These are phyloP conservation scores for Dioscorea alata DNA, from an alignment of 106 monocot species.

Conservation along the genomic window DNA sequence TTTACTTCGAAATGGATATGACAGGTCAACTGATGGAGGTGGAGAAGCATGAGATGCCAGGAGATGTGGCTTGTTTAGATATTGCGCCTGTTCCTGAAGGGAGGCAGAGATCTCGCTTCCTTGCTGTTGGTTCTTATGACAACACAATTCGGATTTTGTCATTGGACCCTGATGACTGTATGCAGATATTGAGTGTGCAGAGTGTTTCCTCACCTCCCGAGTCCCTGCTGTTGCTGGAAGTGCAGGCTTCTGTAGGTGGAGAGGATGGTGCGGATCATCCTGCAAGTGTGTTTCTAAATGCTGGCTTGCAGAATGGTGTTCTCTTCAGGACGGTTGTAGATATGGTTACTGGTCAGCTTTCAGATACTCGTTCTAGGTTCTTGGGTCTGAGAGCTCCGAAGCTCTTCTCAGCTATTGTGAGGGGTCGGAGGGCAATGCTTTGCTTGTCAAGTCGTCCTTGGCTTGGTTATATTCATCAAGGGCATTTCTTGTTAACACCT, in stretches of 20 bases:
- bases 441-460: conserved; percentile 96
- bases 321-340: conserved; percentile 94
- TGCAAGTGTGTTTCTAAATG: conserved; percentile 93
- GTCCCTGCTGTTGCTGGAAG: conserved; percentile 91
- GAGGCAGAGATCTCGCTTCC: conserved; percentile 88
- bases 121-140: conserved; percentile 97
- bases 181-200: conserved; percentile 95
- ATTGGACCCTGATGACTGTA: conserved; percentile 95
- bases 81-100: conserved; percentile 98
- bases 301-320: conserved; percentile 95
- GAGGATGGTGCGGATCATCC: conserved; percentile 99
- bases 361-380: conserved; percentile 88
- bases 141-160: conserved; percentile 92
- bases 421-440: conserved; percentile 85
- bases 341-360: conserved; percentile 95
- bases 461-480: conserved; percentile 98
- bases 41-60: conserved; percentile 97
- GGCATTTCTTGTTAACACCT: conserved; percentile 87
- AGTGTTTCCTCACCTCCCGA: conserved; percentile 95
- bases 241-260: conserved; percentile 87
- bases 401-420: conserved; percentile 80
- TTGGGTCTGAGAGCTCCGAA: conserved; percentile 90
- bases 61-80: conserved; percentile 95
- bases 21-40: conserved; percentile 97
- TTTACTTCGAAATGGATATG: conserved; percentile 97